Evolutionary conservation across 1,139 yeast genomes (phyloP), one percentile per base, ranked within the genome.

Genomic region (Candida sanyaensis): DNA sequence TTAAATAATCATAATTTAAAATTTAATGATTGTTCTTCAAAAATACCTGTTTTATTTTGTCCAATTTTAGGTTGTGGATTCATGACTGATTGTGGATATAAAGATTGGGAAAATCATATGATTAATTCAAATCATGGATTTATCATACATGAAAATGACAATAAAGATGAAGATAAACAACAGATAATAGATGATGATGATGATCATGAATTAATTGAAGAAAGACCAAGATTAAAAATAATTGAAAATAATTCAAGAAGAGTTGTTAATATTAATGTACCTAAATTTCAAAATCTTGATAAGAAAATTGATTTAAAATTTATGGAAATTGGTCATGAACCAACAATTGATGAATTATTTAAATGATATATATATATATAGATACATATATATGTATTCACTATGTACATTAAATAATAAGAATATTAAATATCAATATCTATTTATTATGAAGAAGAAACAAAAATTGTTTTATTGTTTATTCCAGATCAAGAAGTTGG

Each of bases 41-140:
- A 61, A 46, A 59, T 55, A 12, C 76, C 69, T 48, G 71, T 71
- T 1, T 59, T 69, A 43, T 54, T 67, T 8, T 73, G 79, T 51
- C 78, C 79, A 1, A 50, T 73, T 23, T 55, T 74, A 33, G 79
- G 79, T 5, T 74, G 79, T 56, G 75, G 69, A 4, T 73, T 56
- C 50, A 64, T 69, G 63, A 70, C 77, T 0, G 75, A 69, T 40
- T 67, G 61, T 8, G 72, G 75, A 2, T 73, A 69, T 51, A 48
- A 57, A 12, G 68, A 62, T 29, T 71, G 72, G 69, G 55, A 67
- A 45, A 36, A 51, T 4, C 79, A 74, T 58, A 60, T 72, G 27
- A 30, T 46, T 21, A 23, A 30, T 7, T 39, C 40, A 5, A 34
- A 31, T 21, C 49, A 46, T 43, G 36, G 29, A n/a, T 11, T 32